These are phyloP conservation scores for Mrakia frigida DNA, from an alignment of 768 basidiomycete species.

Conservation along the genomic window DNA sequence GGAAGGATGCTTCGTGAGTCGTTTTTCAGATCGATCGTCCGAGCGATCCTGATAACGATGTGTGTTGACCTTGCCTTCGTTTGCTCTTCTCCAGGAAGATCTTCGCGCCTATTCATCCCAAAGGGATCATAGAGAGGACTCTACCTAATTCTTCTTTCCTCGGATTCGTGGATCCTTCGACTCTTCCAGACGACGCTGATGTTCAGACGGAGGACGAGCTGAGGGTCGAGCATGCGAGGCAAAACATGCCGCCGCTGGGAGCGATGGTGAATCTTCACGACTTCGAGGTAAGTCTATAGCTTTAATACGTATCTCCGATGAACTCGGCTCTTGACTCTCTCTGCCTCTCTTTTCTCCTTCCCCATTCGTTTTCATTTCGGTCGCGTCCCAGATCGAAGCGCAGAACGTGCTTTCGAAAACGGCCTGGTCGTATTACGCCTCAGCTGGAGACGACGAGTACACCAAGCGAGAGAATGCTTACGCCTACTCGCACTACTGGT, in stretches of 20 bases:
- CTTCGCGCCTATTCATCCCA: conserved; percentile 43
- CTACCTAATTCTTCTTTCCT: conserved; percentile 40
- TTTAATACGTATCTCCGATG: no score
- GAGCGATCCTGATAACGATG: no score
- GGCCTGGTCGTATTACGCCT: conserved; percentile 47
- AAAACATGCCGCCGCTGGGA: conserved; percentile 40
- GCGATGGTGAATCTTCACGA: conserved; percentile 45
- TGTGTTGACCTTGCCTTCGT: background rate
- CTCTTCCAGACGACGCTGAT: conserved; percentile 36
- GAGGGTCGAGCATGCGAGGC: conserved; percentile 40
- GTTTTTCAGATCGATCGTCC: no score
- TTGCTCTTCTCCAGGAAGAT: background rate
- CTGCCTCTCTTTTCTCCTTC: background rate
- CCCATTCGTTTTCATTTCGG: no score
- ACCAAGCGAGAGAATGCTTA: conserved; percentile 29
- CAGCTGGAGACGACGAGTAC: conserved; percentile 27
- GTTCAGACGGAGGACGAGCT: conserved; percentile 42
- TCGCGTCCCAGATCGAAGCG: conserved; percentile 33
- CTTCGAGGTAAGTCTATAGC: conserved; percentile 38
- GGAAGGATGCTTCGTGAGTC: conserved; percentile 22
- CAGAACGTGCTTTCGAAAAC: conserved; percentile 44
- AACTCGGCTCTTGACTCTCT: no score
- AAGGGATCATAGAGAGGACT: conserved; percentile 42
- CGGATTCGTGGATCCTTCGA: conserved; percentile 45
- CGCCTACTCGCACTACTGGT: conserved; percentile 43